Conservation (phyloP, 768 basidiomycete genomes). For the Phlebiopsis gigantea region DNA sequence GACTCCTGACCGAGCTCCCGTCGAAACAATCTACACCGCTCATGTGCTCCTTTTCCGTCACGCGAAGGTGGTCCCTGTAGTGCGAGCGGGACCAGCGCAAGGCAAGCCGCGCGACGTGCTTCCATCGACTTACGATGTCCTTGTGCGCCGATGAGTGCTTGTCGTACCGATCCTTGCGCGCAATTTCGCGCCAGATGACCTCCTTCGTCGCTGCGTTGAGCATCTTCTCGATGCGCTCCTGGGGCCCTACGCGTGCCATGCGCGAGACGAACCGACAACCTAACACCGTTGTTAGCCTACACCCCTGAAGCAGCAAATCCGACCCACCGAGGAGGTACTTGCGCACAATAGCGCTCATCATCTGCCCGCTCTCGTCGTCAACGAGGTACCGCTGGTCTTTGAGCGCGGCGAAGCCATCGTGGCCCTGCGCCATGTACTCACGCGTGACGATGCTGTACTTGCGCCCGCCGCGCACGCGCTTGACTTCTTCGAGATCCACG, state of each 20-base stretch:
- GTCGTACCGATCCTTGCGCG: constrained; percentile 29
- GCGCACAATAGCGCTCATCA: constrained; percentile 75
- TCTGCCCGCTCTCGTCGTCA: constrained; percentile 77
- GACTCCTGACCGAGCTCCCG: constrained; percentile 32
- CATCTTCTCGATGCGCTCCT: constrained; percentile 28
- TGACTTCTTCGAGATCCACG: constrained; percentile 50
- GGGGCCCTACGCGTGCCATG: constrained; percentile 38
- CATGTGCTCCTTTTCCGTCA: constrained; percentile 72
- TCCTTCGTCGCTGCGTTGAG: constrained; percentile 36
- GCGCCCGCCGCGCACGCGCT: constrained; percentile 42
- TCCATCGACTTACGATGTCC: constrained; percentile 40
- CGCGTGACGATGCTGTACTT: constrained; percentile 81
- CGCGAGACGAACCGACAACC: constrained; percentile 73
- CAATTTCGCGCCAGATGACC: constrained; percentile 44
- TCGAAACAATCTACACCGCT: constrained; percentile 69
- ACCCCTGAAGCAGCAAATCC: neutral
- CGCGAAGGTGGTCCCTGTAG: constrained; percentile 53
- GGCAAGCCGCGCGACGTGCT: constrained; percentile 35
- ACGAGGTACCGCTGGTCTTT: constrained; percentile 64
- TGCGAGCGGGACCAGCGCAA: constrained; percentile 45
- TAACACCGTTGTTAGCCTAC: constrained; percentile 21
- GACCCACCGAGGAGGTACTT: constrained; percentile 74
- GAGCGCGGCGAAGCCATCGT: constrained; percentile 75
- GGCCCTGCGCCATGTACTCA: constrained; percentile 79
- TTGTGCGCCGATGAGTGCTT: constrained; percentile 9